These are phyloP conservation scores for Tetrahymena elliotti DNA, from an alignment of 73 alveolate species.

Conservation along the genomic window DNA sequence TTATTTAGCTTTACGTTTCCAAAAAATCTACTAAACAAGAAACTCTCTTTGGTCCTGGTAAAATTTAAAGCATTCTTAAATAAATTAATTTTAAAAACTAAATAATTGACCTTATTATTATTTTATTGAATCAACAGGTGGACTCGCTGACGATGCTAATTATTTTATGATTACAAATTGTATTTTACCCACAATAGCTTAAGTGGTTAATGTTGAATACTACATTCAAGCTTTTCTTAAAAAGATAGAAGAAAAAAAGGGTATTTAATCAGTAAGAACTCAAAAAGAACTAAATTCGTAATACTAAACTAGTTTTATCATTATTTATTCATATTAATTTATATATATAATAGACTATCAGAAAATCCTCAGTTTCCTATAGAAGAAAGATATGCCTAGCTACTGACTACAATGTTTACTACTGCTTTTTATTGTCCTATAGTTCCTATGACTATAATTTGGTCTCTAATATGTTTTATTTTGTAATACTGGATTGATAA, in stretches of 20 bases:
- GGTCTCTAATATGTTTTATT: not conserved
- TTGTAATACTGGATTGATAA: not conserved
- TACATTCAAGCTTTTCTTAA: not conserved
- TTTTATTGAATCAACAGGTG: not conserved
- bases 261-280: not conserved
- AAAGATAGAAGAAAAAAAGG: not conserved
- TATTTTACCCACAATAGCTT: not conserved
- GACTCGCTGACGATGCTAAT: not conserved
- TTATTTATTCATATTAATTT: not conserved
- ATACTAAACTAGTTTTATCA: not conserved
- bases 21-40: not conserved
- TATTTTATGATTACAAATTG: not conserved
- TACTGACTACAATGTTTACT: not conserved
- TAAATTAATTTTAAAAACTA: too few relatives aligned
- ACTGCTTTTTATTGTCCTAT: not conserved
- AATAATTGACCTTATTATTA: not conserved
- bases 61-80: not conserved
- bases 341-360: not conserved
- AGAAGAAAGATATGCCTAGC: not conserved
- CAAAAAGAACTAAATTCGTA: not conserved
- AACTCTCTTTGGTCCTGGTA: not conserved
- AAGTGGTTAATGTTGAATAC: not conserved
- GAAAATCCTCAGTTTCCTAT: not conserved
- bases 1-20: not conserved
- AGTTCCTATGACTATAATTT: not conserved